Base-by-base conservation (phyloP, 2,329 filamentous ascomycete species). In the Scedosporium apiospermum region DNA sequence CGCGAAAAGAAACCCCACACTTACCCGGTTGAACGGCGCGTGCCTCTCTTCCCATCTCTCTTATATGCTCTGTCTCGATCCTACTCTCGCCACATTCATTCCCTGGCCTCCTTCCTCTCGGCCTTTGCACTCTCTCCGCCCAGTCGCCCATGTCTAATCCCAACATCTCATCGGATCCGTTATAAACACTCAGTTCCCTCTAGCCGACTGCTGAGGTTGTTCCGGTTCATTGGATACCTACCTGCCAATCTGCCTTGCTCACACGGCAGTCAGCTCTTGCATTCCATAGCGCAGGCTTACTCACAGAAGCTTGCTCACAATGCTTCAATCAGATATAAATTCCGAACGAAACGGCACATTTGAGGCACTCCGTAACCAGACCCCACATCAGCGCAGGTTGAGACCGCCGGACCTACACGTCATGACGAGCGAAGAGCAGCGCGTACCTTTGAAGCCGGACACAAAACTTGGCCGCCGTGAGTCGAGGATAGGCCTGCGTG, bases 401-500 rank as follows among this genome's bases (percentile, higher is more conserved):
- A 64, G 65, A 42, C 65, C 64, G 9, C 58, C 61, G 14, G 59
- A 66, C 42, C 14, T 66, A 2, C 55, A 58, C 10, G 9, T 58
- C 23, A 12, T 63, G 4, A 60, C 61, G 14, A 57, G 46, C 26
- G 65, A 65, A 12, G 74, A 75, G 63, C 73, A 73, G 57, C 74
- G 76, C 30, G 67, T 78, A 4, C 76, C 79, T 12, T 65, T 82
- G 63, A 78, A 78, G 44, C 66, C 71, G 6, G 75, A 76, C 57
- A 27, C 38, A 10, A 81, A 76, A 66, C 67, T 77, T 26, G 70
- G 69, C 62, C 78, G 74, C 68, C 74, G 82, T 65, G 82, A 83
- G 64, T 84, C 82, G 16, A 80, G 76, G 63, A 68, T 84, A 60
- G 81, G 79, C 3, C 69, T 85, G 58, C 75, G 80, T 61, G 79